phyloP scores from a whole-genome alignment of 352 stramenopile species.

The Bremia lactucae region DNA sequence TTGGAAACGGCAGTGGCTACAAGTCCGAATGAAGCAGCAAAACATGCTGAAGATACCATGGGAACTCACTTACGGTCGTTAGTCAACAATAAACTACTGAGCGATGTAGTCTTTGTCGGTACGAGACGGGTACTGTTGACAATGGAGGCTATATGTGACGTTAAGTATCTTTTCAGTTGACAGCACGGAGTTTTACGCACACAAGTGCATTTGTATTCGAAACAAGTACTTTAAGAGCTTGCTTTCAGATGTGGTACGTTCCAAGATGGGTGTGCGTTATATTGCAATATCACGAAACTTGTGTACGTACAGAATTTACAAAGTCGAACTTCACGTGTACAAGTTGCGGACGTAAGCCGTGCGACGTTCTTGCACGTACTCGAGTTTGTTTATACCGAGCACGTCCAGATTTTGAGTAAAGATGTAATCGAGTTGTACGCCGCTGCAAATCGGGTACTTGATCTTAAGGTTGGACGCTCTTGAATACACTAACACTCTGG shows the following conservation, averaged over 20 bases:
- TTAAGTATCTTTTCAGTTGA: constrained; percentile 37
- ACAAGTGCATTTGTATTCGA: constrained; percentile 85
- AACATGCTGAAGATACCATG: constrained; percentile 28
- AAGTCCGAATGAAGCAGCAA: constrained; percentile 11
- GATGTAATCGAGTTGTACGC: constrained; percentile 88
- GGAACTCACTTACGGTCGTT: constrained; percentile 46
- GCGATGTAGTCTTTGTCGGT: constrained; percentile 73
- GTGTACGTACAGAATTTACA: constrained; percentile 85
- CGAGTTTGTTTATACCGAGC: constrained; percentile 92
- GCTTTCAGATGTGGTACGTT: constrained; percentile 44
- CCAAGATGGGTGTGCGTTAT: not conserved
- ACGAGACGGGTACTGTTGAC: constrained; percentile 1
- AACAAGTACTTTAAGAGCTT: constrained; percentile 88
- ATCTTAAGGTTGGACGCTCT: not conserved
- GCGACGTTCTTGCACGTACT: constrained; percentile 87
- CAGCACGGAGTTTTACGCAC: constrained; percentile 57
- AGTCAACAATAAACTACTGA: constrained; percentile 75
- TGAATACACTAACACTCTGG: not conserved
- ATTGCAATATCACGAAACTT: no score
- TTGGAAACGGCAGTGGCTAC: constrained; percentile 33
- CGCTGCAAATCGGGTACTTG: constrained; percentile 66
- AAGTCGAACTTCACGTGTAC: constrained; percentile 55
- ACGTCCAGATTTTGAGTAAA: constrained; percentile 77
- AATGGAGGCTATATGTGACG: not conserved
- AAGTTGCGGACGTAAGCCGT: constrained; percentile 83